Percentiles rank a stretch among this genome's conserved stretches.
Conservation (phyloP, 176 grass and related monocot species). For the Miscanthus lutarioriparius region DNA sequence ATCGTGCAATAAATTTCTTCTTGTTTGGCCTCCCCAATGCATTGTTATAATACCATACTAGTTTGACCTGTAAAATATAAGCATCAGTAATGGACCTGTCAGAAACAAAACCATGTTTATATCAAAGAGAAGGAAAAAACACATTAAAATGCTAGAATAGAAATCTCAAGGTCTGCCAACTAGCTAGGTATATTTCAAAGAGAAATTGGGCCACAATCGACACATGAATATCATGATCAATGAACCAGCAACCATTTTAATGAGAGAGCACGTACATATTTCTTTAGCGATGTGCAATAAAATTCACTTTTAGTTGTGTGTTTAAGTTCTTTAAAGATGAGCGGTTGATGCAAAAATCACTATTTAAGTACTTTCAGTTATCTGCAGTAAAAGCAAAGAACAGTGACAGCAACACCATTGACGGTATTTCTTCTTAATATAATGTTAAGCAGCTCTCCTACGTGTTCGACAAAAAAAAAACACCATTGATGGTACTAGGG, state of each 20-base stretch:
- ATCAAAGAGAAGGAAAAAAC: background rate
- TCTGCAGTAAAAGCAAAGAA: background rate
- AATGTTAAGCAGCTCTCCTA: too few relatives aligned
- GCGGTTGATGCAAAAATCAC: background rate
- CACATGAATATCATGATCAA: background rate
- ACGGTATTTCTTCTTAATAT: too few relatives aligned
- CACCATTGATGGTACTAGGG: background rate
- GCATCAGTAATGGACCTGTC: background rate
- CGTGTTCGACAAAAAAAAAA: too few relatives aligned
- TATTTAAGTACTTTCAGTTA: constrained; percentile 11
- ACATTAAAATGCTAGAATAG: constrained; percentile 8
- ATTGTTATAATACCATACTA: constrained; percentile 99
- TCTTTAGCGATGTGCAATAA: background rate
- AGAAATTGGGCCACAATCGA: background rate
- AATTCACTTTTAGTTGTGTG: background rate
- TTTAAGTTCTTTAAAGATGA: background rate
- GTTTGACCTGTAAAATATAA: constrained; percentile 74
- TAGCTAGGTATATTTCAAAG: background rate
- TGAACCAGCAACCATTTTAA: background rate
- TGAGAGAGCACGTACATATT: background rate
- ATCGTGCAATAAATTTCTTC: constrained; percentile 96
- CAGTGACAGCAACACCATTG: background rate
- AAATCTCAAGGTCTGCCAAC: background rate
- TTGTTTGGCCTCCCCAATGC: constrained; percentile 93
- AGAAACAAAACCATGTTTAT: background rate